phyloP scores from a whole-genome alignment of 306 rosid genomes.

The Trichosanthes cucumerina region DNA sequence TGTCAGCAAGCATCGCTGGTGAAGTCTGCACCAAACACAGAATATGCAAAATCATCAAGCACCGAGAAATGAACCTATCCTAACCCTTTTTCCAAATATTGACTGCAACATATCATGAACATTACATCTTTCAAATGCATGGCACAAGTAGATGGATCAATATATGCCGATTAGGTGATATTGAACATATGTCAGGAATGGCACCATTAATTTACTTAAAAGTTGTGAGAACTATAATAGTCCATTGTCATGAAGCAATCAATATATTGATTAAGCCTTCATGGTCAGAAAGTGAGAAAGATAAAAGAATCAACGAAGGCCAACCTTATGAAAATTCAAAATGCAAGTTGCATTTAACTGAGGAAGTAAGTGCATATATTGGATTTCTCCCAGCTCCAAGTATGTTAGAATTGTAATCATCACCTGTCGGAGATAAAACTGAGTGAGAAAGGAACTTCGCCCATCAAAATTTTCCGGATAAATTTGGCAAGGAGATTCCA shows the following conservation, averaged over 20 bases:
- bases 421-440: slow-evolving; percentile 47
- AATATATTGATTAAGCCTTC: neutral
- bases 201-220: neutral
- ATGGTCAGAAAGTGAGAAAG: neutral
- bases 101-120: neutral
- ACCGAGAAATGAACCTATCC: slow-evolving; percentile 4
- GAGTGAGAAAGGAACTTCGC: slow-evolving; percentile 4
- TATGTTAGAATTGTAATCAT: slow-evolving; percentile 80
- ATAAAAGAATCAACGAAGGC: slow-evolving; percentile 7
- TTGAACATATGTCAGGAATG: neutral
- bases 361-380: slow-evolving; percentile 65
- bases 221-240: neutral
- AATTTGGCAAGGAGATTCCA: neutral
- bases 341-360: slow-evolving; percentile 60
- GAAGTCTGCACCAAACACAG: slow-evolving; percentile 45
- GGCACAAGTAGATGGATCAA: neutral
- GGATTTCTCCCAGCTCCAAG: slow-evolving; percentile 84
- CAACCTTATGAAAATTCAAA: slow-evolving; percentile 69
- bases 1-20: slow-evolving; percentile 58
- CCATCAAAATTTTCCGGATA: neutral
- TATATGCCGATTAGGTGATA: neutral
- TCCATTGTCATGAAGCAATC: neutral
- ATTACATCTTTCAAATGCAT: neutral
- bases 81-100: neutral
- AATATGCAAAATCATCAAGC: neutral